Conservation (phyloP, 164 flowering plant species). For the Stephania cephalantha region DNA sequence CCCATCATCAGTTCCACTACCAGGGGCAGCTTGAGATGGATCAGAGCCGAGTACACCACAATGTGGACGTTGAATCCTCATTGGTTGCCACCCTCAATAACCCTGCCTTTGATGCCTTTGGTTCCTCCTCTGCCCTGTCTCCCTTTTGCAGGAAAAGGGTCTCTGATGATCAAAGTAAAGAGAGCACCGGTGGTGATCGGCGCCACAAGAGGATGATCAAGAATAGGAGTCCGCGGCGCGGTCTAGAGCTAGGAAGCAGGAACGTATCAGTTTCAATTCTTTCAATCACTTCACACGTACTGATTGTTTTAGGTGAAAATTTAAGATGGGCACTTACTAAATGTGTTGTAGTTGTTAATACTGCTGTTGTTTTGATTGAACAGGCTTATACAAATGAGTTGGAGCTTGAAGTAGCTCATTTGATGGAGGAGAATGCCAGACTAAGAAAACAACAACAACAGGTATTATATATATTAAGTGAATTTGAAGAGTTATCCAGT, state of each 20-base stretch:
- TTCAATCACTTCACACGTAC: not conserved
- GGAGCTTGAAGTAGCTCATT: slow-evolving; percentile 46
- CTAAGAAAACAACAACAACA: slow-evolving; percentile 39
- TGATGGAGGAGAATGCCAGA: slow-evolving; percentile 52
- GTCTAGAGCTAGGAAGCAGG: slow-evolving; percentile 75
- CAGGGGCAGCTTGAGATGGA: slow-evolving; percentile 8
- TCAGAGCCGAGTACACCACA: not conserved
- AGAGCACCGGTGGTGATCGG: slow-evolving; percentile 25
- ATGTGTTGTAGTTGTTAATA: too few relatives aligned
- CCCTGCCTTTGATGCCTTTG: slow-evolving; percentile 22
- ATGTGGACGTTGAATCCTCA: slow-evolving; percentile 1
- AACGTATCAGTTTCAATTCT: slow-evolving; percentile 9
- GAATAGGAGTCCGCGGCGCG: slow-evolving; percentile 74
- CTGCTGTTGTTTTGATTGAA: not conserved
- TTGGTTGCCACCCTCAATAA: slow-evolving; percentile 8
- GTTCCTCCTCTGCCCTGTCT: slow-evolving; percentile 18
- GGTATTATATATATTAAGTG: slow-evolving; percentile 19
- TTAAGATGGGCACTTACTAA: not conserved
- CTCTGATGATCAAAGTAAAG: slow-evolving; percentile 16
- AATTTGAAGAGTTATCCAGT: too few relatives aligned
- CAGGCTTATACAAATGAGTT: slow-evolving; percentile 67
- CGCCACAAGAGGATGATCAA: slow-evolving; percentile 59
- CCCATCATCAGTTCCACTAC: slow-evolving; percentile 19
- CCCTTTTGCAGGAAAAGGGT: slow-evolving; percentile 28
- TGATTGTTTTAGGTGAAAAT: not conserved